Conservation (phyloP, 78 protist genomes). For the Dictyostelium purpureum region DNA sequence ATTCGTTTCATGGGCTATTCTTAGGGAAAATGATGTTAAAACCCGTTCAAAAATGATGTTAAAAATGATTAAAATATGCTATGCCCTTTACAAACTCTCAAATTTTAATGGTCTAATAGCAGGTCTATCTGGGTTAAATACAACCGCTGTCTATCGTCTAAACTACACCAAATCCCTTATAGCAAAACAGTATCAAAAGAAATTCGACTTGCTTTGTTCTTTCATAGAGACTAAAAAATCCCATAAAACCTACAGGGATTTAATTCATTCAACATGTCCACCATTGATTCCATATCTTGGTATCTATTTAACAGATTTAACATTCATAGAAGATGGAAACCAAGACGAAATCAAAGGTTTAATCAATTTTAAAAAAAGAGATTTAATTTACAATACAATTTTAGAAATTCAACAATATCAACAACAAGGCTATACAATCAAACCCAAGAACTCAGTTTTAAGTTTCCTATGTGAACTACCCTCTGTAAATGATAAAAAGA, state of each 20-base stretch:
- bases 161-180: not conserved
- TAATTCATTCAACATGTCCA: conserved; percentile 31
- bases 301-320: conserved; percentile 37
- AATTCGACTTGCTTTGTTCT: conserved; percentile 10
- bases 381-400: not conserved
- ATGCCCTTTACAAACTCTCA: not conserved
- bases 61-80: conserved; percentile 25
- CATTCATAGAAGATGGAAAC: conserved; percentile 66
- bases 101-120: conserved; percentile 34
- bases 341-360: conserved; percentile 19
- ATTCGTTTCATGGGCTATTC: conserved; percentile 30
- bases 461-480: conserved; percentile 30
- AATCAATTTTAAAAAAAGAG: conserved; percentile 61
- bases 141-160: not conserved
- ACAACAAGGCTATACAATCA: conserved; percentile 21
- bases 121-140: not conserved
- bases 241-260: conserved; percentile 31
- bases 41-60: conserved; percentile 21
- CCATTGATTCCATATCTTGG: conserved; percentile 60
- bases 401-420: conserved; percentile 58
- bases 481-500: conserved; percentile 2
- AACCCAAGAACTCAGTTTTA: not conserved
- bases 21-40: conserved; percentile 14
- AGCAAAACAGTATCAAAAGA: not conserved
- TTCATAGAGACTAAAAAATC: conserved; percentile 10